phyloP scores from a whole-genome alignment of 768 basidiomycete genomes.

The Candolleomyces efflorescens region DNA sequence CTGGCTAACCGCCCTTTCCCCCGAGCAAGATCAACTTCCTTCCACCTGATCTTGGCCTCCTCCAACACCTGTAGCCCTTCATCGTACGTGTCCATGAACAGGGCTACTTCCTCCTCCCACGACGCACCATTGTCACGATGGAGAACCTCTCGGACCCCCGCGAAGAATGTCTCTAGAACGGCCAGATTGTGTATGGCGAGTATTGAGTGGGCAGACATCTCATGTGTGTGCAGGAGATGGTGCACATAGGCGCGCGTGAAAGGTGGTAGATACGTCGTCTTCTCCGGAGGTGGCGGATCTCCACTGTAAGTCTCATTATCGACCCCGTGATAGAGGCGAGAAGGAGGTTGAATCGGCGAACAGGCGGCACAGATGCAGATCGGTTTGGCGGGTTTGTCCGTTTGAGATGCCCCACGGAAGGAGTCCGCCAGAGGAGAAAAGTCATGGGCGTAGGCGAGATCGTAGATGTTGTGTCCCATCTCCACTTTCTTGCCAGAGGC shows the following conservation, averaged over 20 bases:
- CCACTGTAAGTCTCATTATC: conserved; percentile 20
- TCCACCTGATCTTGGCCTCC: conserved; percentile 55
- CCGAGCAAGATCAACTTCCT: conserved; percentile 60
- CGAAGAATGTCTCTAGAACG: conserved; percentile 63
- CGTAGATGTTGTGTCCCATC: conserved; percentile 75
- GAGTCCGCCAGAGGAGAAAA: conserved; percentile 49
- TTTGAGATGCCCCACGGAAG: conserved; percentile 22
- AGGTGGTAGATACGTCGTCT: conserved; percentile 22
- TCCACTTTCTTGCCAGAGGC: conserved; percentile 25
- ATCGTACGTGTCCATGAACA: conserved; percentile 52
- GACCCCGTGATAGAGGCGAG: conserved; percentile 41
- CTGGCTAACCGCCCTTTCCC: conserved; percentile 73
- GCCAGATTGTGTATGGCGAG: conserved; percentile 73
- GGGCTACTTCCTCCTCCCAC: conserved; percentile 44
- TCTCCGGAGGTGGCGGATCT: conserved; percentile 3
- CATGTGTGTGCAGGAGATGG: conserved; percentile 83
- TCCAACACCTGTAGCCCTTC: conserved; percentile 40
- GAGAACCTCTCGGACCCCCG: conserved; percentile 44
- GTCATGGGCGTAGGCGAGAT: conserved; percentile 51
- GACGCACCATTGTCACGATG: conserved; percentile 3
- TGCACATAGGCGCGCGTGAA: conserved; percentile 68
- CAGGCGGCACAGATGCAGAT: conserved; percentile 56
- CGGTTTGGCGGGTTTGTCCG: neutral
- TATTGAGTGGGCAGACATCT: conserved; percentile 81
- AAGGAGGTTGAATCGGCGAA: conserved; percentile 36